phyloP scores from a whole-genome alignment of 1,284 basidiomycete genomes.

The Tremellales sp. region DNA sequence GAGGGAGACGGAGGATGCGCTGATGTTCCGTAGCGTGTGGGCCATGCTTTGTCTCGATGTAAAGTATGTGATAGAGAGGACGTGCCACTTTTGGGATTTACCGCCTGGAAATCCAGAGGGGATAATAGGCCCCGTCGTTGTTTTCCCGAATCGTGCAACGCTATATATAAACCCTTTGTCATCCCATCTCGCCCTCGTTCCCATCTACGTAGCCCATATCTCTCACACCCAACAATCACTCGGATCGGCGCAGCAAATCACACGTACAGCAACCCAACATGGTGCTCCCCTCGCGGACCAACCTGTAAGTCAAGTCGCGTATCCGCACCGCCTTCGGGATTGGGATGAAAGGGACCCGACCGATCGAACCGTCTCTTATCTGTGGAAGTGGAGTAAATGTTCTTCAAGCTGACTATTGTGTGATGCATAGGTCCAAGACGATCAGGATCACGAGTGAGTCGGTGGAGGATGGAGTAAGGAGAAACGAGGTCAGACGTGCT shows the following conservation, averaged over 20 bases:
- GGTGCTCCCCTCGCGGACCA: neutral
- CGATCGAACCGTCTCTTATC: neutral
- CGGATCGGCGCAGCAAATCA: too few relatives aligned
- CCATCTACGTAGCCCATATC: neutral
- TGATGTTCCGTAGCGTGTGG: too few relatives aligned
- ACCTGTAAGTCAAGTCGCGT: neutral
- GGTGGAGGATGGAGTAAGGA: neutral
- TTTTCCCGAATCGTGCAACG: too few relatives aligned
- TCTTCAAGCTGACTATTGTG: neutral
- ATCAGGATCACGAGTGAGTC: slow-evolving; percentile 20
- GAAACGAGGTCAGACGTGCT: neutral
- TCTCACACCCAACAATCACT: too few relatives aligned
- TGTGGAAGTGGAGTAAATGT: neutral
- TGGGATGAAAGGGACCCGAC: neutral
- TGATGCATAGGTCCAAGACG: slow-evolving; percentile 11
- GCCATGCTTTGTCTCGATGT: too few relatives aligned
- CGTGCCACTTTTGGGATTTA: too few relatives aligned
- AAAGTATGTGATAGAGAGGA: too few relatives aligned
- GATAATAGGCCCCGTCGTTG: too few relatives aligned
- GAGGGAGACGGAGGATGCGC: too few relatives aligned
- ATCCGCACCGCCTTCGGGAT: neutral
- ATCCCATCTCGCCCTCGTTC: neutral
- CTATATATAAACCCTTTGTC: neutral
- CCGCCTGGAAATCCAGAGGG: too few relatives aligned
- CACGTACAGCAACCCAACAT: too few relatives aligned